These are phyloP conservation scores for Ocimum tenuiflorum DNA, from an alignment of 257 asterid genomes.

Conservation along the genomic window DNA sequence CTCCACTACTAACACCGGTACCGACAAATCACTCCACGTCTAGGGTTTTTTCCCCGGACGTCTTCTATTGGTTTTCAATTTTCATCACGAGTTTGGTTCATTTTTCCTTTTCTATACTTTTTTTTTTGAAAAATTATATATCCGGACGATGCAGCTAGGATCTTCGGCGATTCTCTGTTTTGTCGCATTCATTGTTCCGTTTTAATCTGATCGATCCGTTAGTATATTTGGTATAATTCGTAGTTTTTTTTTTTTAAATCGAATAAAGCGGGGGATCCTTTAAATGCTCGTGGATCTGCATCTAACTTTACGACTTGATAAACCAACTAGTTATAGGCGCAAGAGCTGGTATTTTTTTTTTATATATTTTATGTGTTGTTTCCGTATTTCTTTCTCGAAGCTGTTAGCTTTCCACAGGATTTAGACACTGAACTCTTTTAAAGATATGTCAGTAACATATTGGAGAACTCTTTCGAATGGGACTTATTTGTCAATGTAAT, in stretches of 20 bases:
- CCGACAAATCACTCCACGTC: background rate
- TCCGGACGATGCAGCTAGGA: constrained; percentile 34
- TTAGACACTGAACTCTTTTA: constrained; percentile 1
- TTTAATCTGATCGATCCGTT: constrained; percentile 21
- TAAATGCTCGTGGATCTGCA: constrained; percentile 45
- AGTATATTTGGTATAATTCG: background rate
- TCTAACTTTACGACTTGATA: constrained; percentile 27
- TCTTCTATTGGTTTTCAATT: background rate
- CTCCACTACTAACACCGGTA: constrained; percentile 26
- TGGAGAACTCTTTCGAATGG: background rate
- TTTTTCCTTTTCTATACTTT: background rate
- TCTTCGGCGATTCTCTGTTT: constrained; percentile 24
- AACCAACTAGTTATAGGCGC: constrained; percentile 35
- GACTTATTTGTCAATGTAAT: background rate
- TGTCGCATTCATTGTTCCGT: constrained; percentile 31
- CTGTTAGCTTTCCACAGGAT: constrained; percentile 3
- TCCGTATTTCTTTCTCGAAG: background rate
- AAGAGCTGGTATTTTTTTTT: constrained; percentile 32
- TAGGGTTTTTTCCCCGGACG: constrained; percentile 43
- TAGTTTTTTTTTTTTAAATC: background rate
- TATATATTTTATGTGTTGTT: background rate
- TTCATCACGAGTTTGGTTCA: background rate
- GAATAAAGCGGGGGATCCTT: constrained; percentile 13
- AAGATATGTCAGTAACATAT: background rate
- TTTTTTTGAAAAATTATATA: constrained; percentile 10